These are phyloP conservation scores for Serendipita sp. DNA, from an alignment of 1,284 basidiomycete genomes.

Conservation along the genomic window DNA sequence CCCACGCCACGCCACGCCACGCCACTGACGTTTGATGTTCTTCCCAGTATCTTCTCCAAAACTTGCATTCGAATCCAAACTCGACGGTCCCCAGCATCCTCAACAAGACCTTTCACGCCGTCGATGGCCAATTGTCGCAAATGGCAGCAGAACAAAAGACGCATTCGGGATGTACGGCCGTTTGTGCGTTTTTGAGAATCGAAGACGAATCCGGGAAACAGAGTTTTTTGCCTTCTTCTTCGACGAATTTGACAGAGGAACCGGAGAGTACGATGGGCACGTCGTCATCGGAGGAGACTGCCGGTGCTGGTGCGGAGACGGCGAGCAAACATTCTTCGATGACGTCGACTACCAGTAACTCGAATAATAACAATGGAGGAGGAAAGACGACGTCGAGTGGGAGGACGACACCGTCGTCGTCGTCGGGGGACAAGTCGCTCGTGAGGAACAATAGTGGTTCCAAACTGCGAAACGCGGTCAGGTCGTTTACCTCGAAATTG, in stretches of 20 bases:
- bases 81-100: conserved; percentile 73
- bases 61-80: conserved; percentile 35
- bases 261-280: too few species aligned
- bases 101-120: conserved; percentile 86
- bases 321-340: too few species aligned
- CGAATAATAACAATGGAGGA: neutral
- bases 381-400: neutral
- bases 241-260: neutral
- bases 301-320: too few species aligned
- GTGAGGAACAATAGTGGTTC: neutral
- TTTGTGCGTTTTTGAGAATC: conserved; percentile 91
- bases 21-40: conserved; percentile 10
- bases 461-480: neutral
- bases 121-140: conserved; percentile 69
- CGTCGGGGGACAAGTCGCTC: neutral
- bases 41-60: conserved; percentile 39
- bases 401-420: neutral
- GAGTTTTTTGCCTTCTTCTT: conserved; percentile 28
- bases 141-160: conserved; percentile 81
- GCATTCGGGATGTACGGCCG: conserved; percentile 94
- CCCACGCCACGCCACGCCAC: neutral
- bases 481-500: neutral
- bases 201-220: conserved; percentile 66
- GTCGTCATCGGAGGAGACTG: too few species aligned
- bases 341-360: neutral